Evolutionary conservation across 495 filamentous ascomycete species (phyloP).

Genomic region (Thozetella sp.): DNA sequence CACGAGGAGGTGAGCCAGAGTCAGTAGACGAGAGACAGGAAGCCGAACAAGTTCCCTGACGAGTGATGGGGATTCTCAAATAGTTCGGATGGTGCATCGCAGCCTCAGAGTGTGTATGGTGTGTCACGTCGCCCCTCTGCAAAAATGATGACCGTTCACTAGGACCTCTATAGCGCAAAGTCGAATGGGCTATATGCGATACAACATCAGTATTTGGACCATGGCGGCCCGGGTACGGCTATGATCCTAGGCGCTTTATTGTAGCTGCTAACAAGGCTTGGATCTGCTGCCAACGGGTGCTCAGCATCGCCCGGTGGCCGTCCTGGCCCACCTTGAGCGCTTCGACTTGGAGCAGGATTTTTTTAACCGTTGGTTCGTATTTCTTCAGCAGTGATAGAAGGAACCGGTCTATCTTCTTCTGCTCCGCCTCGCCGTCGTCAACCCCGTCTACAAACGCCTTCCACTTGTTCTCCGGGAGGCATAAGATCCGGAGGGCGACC

Average conservation of each 20-base stretch:
- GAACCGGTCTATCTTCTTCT: constrained; percentile 26
- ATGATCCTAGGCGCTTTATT: constrained; percentile 17
- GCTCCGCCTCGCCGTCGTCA: constrained; percentile 34
- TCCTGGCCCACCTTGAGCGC: constrained; percentile 9
- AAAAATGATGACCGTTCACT: no score
- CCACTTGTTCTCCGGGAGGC: constrained; percentile 34
- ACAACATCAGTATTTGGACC: no score
- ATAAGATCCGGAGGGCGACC: constrained; percentile 60
- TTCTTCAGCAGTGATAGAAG: constrained; percentile 20
- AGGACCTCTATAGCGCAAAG: no score
- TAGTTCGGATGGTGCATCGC: no score
- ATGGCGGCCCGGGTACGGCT: neutral
- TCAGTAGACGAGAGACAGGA: no score
- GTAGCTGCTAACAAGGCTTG: constrained; percentile 16
- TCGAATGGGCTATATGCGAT: no score
- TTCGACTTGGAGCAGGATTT: constrained; percentile 13
- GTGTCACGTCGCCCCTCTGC: no score
- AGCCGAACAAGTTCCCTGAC: no score
- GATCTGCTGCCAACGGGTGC: constrained; percentile 27
- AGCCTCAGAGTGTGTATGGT: no score
- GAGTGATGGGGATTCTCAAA: no score
- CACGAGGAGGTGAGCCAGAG: no score
- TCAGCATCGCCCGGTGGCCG: constrained; percentile 19
- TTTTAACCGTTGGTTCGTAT: constrained; percentile 12
- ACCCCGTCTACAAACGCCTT: constrained; percentile 32